These are phyloP conservation scores for Senecio squalidus DNA, from an alignment of 140 eudicot genomes.

Conservation along the genomic window DNA sequence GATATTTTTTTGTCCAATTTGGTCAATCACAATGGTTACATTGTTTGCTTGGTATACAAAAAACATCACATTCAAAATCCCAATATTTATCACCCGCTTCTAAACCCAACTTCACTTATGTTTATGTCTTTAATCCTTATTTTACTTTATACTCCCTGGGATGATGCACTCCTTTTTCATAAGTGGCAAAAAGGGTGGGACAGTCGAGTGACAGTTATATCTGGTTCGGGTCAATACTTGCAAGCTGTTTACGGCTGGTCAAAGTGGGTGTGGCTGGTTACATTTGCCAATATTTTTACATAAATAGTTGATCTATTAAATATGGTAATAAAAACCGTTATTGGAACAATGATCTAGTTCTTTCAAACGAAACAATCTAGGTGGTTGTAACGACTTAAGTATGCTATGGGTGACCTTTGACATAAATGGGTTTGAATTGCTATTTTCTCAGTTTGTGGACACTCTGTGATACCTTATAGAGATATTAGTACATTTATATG, in stretches of 20 bases:
- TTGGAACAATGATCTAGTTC: no score
- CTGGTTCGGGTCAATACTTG: not conserved
- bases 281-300: not conserved
- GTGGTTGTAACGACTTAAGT: no score
- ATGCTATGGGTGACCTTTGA: no score
- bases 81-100: not conserved
- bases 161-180: not conserved
- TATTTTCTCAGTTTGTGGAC: not conserved
- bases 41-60: no score
- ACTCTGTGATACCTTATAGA: not conserved
- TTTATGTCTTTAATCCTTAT: no score
- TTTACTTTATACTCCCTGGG: not conserved
- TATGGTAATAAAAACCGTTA: no score
- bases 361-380: no score
- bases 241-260: not conserved
- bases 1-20: no score
- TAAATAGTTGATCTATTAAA: no score
- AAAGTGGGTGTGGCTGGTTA: not conserved
- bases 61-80: not conserved
- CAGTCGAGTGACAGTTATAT: no score
- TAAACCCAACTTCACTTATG: conserved; percentile 1
- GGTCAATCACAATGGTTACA: no score
- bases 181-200: not conserved
- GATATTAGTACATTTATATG: not conserved
- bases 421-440: not conserved